phyloP scores from a whole-genome alignment of 2,329 filamentous ascomycete species.

The Periconia sp. region DNA sequence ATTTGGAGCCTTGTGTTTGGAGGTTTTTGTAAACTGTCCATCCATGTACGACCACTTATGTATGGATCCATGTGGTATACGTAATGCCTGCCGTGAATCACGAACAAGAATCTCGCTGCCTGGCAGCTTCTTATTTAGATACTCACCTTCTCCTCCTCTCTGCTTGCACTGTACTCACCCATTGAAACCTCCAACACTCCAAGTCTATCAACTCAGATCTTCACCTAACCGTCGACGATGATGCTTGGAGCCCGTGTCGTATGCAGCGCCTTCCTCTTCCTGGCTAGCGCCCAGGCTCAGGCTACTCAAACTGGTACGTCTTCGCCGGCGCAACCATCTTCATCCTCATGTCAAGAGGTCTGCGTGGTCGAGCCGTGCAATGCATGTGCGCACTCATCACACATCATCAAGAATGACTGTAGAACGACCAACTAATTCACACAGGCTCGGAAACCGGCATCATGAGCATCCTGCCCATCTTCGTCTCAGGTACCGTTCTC shows the following conservation, averaged over 20 bases:
- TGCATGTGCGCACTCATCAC: conserved; percentile 22
- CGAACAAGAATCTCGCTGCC: too few relatives aligned
- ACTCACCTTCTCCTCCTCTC: neutral
- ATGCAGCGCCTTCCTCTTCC: conserved; percentile 24
- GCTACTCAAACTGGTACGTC: conserved; percentile 32
- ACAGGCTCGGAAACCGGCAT: conserved; percentile 2
- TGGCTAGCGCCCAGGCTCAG: conserved; percentile 29
- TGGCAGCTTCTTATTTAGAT: neutral
- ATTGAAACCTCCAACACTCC: neutral
- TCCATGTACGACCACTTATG: too few relatives aligned
- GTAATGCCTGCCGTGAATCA: neutral
- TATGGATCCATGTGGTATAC: neutral
- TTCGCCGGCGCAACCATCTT: conserved; percentile 14
- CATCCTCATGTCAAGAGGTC: conserved; percentile 23
- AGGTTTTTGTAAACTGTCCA: neutral
- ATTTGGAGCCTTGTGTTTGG: neutral
- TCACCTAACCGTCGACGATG: conserved; percentile 8
- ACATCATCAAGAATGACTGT: neutral
- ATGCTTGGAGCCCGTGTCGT: conserved; percentile 19
- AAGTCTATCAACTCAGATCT: neutral
- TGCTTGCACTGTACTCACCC: neutral
- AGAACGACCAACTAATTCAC: conserved; percentile 1
- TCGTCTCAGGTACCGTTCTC: neutral
- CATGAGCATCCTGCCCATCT: conserved; percentile 10
- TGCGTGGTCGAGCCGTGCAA: conserved; percentile 30